Evolutionary conservation across 2,329 filamentous ascomycete genomes (phyloP).

Genomic region (Cylindrodendrum hubeiense): DNA sequence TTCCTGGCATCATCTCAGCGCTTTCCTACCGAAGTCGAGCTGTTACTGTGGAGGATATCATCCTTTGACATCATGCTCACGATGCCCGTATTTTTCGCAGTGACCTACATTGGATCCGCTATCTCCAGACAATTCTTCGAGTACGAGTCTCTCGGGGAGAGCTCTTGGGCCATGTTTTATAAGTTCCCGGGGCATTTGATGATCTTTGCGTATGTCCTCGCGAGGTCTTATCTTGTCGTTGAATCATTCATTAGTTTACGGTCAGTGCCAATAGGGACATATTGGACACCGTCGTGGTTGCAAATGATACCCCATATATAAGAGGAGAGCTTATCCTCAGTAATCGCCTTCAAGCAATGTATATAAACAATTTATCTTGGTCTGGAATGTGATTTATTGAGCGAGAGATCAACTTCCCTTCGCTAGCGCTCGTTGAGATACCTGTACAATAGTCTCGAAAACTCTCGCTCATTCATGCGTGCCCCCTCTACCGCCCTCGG

Average conservation of each 20-base stretch:
- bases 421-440: no score
- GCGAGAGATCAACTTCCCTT: no score
- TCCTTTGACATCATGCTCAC: slow-evolving; percentile 15
- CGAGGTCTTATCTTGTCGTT: slow-evolving; percentile 15
- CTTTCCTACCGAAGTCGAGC: slow-evolving; percentile 7
- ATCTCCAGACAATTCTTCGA: slow-evolving; percentile 3
- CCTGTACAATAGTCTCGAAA: no score
- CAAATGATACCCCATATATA: slow-evolving; percentile 21
- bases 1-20: neutral
- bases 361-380: no score
- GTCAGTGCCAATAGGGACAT: slow-evolving; percentile 10
- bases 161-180: slow-evolving; percentile 14
- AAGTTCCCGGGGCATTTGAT: slow-evolving; percentile 16
- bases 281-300: slow-evolving; percentile 18
- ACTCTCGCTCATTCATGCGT: no score
- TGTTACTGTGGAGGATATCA: slow-evolving; percentile 15
- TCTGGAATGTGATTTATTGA: no score
- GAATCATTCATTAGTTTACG: slow-evolving; percentile 21
- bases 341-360: no score
- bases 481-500: no score
- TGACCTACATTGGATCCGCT: slow-evolving; percentile 7
- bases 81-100: slow-evolving; percentile 5
- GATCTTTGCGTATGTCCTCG: slow-evolving; percentile 10
- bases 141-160: slow-evolving; percentile 10
- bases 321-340: no score